Evolutionary conservation across 495 filamentous ascomycete species (phyloP).

Genomic region (Glarea lozoyensis): DNA sequence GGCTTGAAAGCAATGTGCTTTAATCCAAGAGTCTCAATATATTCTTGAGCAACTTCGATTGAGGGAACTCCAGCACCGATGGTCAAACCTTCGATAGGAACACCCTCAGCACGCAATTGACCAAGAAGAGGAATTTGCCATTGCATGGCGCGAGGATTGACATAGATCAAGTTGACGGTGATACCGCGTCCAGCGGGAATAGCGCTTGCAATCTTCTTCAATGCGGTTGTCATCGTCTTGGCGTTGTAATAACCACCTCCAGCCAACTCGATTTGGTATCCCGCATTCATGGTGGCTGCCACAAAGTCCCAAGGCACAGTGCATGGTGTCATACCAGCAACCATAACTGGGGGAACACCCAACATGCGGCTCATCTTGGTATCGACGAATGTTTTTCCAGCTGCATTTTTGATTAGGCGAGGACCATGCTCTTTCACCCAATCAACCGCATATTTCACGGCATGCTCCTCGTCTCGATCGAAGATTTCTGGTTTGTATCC

Average conservation of each 20-base stretch:
- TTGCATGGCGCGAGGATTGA: conserved; percentile 89
- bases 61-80: conserved; percentile 93
- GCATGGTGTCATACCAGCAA: conserved; percentile 92
- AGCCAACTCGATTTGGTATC: conserved; percentile 86
- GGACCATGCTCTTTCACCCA: conserved; percentile 97
- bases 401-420: conserved; percentile 74
- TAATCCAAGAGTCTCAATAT: conserved; percentile 86
- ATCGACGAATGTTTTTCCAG: conserved; percentile 82
- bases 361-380: conserved; percentile 95
- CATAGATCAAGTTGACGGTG: conserved; percentile 91
- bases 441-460: conserved; percentile 92
- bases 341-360: conserved; percentile 83
- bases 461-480: conserved; percentile 84
- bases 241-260: conserved; percentile 91
- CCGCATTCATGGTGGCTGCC: conserved; percentile 90
- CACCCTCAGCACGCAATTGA: conserved; percentile 74
- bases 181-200: conserved; percentile 90
- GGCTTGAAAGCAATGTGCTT: conserved; percentile 96
- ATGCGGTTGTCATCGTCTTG: conserved; percentile 78
- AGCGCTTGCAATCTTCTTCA: conserved; percentile 79
- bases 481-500: conserved; percentile 97
- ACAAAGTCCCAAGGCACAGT: conserved; percentile 95
- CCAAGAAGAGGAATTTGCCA: conserved; percentile 95
- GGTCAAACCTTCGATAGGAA: conserved; percentile 89
- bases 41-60: conserved; percentile 88